A percentile compares a stretch with the other conserved stretches of the same genome.
Conservation (phyloP, 2,329 filamentous ascomycete species). For the Periconia sp. region DNA sequence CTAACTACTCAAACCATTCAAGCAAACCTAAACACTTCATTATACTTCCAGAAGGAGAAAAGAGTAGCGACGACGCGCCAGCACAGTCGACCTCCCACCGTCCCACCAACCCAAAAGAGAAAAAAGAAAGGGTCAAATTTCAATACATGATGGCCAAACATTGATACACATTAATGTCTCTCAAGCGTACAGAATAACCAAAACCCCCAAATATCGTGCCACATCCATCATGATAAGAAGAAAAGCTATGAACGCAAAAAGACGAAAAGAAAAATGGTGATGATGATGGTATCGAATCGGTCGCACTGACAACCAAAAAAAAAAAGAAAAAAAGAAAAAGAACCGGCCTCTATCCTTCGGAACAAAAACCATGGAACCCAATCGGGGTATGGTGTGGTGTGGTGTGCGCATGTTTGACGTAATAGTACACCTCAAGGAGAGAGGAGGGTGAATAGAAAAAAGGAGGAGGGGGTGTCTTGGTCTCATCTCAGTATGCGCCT, state of each 20-base stretch:
- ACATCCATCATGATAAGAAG: neutral
- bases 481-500: constrained; percentile 7
- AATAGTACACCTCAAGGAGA: too few species aligned
- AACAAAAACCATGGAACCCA: neutral
- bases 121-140: neutral
- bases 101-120: neutral
- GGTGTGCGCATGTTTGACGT: too few species aligned
- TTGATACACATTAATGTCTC: constrained; percentile 3
- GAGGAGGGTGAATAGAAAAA: constrained; percentile 3
- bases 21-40: too few species aligned
- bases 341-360: neutral
- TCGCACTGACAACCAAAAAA: neutral
- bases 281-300: neutral
- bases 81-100: constrained; percentile 2
- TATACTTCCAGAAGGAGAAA: neutral
- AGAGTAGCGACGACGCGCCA: constrained; percentile 4
- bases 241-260: neutral
- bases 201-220: neutral
- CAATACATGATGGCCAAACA: too few species aligned
- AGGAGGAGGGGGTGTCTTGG: neutral
- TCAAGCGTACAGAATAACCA: neutral
- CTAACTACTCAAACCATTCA: too few species aligned
- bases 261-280: neutral
- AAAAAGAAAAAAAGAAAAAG: constrained; percentile 4
- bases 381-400: too few species aligned